Conservation (phyloP, 2,329 filamentous ascomycete genomes). For the Alternaria novae-zelandiae region DNA sequence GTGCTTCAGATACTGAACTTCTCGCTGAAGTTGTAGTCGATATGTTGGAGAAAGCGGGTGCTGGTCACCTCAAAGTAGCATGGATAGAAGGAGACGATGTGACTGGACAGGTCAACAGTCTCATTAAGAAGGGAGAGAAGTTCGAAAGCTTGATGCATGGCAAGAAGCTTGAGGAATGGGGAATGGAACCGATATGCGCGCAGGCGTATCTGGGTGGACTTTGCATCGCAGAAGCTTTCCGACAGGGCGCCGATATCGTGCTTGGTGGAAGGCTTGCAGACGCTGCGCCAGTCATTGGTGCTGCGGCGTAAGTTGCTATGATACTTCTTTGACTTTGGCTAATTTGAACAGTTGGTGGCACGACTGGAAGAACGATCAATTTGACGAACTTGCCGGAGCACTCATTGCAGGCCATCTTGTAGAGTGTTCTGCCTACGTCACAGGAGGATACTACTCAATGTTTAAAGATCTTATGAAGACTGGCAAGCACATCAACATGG, state of each 20-base stretch:
- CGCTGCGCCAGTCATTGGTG: conserved; percentile 53
- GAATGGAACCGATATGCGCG: conserved; percentile 30
- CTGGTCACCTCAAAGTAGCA: conserved; percentile 26
- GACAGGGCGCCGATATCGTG: conserved; percentile 39
- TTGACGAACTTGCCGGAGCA: conserved; percentile 40
- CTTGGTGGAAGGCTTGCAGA: conserved; percentile 41
- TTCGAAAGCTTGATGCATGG: conserved; percentile 51
- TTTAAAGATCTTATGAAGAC: conserved; percentile 48
- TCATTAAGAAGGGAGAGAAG: conserved; percentile 44
- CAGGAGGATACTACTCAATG: conserved; percentile 44
- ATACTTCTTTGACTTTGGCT: conserved; percentile 4
- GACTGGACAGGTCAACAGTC: conserved; percentile 37
- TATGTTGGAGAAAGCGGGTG: conserved; percentile 13
- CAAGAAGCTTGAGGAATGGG: conserved; percentile 45
- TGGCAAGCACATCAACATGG: conserved; percentile 42
- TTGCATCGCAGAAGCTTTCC: conserved; percentile 36
- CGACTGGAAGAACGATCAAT: conserved; percentile 53
- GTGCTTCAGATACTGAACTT: conserved; percentile 59
- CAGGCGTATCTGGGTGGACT: conserved; percentile 22
- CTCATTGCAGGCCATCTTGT: conserved; percentile 52
- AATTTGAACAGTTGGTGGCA: conserved; percentile 58
- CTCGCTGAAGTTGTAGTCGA: conserved; percentile 21
- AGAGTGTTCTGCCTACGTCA: conserved; percentile 48
- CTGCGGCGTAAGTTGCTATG: conserved; percentile 40
- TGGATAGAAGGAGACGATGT: conserved; percentile 33